phyloP scores from a whole-genome alignment of 2,329 filamentous ascomycete genomes.

The Ilyonectria sp. region DNA sequence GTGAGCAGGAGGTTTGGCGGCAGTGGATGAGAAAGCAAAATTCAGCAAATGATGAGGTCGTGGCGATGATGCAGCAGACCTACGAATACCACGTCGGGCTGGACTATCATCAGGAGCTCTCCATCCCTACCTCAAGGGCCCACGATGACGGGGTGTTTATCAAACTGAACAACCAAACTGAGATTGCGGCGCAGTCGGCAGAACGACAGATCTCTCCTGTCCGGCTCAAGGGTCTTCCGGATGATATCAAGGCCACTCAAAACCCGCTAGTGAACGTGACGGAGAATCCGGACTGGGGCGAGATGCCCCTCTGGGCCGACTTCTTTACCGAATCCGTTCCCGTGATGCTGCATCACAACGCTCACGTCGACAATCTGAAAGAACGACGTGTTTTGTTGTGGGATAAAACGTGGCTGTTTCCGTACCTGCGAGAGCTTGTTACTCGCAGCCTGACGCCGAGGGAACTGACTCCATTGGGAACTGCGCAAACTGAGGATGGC shows the following conservation, averaged over 20 bases:
- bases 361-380: constrained; percentile 31
- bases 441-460: not conserved
- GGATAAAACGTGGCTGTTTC: constrained; percentile 40
- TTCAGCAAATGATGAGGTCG: not conserved
- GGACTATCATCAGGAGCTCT: constrained; percentile 38
- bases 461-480: not conserved
- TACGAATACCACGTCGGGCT: constrained; percentile 41
- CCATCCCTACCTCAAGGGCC: too few species aligned
- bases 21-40: constrained; percentile 9
- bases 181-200: constrained; percentile 23
- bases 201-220: constrained; percentile 5
- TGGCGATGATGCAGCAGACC: constrained; percentile 10
- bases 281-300: constrained; percentile 29
- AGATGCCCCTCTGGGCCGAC: constrained; percentile 36
- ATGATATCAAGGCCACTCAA: constrained; percentile 19
- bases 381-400: constrained; percentile 33
- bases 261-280: constrained; percentile 12
- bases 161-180: constrained; percentile 19
- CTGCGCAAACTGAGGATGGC: not conserved
- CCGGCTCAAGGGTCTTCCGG: constrained; percentile 18
- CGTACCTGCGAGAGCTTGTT: constrained; percentile 27
- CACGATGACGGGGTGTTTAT: constrained; percentile 27
- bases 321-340: constrained; percentile 39
- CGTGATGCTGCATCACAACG: constrained; percentile 40
- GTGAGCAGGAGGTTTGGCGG: constrained; percentile 43